phyloP scores from a whole-genome alignment of 1,284 basidiomycete genomes.

The Boletellus sp. region DNA sequence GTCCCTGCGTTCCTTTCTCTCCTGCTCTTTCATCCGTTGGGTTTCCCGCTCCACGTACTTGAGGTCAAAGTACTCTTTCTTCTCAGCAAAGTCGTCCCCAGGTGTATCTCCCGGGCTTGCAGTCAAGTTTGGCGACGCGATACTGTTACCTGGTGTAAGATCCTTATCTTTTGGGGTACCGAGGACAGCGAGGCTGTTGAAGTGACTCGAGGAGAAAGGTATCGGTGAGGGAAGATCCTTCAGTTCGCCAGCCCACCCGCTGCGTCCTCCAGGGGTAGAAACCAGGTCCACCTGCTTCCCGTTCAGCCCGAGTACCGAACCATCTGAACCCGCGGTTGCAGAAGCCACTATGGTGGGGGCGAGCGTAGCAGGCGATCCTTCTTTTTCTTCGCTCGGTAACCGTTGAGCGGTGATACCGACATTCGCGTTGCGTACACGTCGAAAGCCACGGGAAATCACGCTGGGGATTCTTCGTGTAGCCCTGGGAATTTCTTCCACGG shows the following conservation, averaged over 20 bases:
- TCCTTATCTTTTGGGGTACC: constrained; percentile 16
- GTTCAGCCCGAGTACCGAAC: neutral
- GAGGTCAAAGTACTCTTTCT: constrained; percentile 28
- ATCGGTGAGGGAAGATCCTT: constrained; percentile 23
- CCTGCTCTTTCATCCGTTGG: constrained; percentile 15
- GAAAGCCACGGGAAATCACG: constrained; percentile 2
- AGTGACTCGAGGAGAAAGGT: constrained; percentile 12
- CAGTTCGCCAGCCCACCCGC: constrained; percentile 25
- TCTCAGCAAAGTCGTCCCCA: constrained; percentile 17
- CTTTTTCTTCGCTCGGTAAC: constrained; percentile 3
- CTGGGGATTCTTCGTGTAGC: neutral
- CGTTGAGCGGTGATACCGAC: constrained; percentile 1
- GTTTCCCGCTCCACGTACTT: constrained; percentile 20
- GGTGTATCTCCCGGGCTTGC: constrained; percentile 20
- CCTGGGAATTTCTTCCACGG: constrained; percentile 11
- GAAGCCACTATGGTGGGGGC: constrained; percentile 17
- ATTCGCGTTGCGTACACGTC: constrained; percentile 12
- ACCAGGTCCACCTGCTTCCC: neutral
- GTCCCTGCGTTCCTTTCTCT: constrained; percentile 31
- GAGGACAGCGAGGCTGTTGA: constrained; percentile 8
- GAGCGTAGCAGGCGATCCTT: constrained; percentile 17
- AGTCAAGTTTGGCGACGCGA: constrained; percentile 17
- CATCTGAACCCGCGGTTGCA: constrained; percentile 13
- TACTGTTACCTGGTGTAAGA: constrained; percentile 12
- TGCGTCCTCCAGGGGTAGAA: constrained; percentile 13